These are phyloP conservation scores for Exophiala viscosa DNA, from an alignment of 2,329 filamentous ascomycete species.

Conservation along the genomic window DNA sequence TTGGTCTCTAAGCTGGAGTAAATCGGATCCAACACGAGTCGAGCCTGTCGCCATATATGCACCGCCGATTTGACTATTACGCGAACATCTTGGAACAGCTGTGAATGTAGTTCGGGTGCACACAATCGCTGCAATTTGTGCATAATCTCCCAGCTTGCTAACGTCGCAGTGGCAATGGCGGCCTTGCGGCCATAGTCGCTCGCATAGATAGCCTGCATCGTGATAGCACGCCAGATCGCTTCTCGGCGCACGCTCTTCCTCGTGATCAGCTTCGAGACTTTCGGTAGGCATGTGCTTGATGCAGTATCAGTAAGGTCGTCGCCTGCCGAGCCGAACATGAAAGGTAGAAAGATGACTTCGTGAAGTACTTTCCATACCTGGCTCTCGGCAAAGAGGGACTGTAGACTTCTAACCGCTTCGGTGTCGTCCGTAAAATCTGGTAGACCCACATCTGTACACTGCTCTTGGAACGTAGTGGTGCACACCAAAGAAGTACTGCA, in stretches of 20 bases:
- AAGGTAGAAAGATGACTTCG: slow-evolving; percentile 55
- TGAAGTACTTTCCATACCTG: slow-evolving; percentile 56
- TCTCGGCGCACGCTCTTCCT: slow-evolving; percentile 55
- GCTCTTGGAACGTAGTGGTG: background rate
- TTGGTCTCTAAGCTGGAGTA: slow-evolving; percentile 42
- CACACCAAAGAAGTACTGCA: slow-evolving; percentile 37
- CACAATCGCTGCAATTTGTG: slow-evolving; percentile 53
- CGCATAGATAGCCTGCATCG: slow-evolving; percentile 55
- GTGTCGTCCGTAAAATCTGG: slow-evolving; percentile 48
- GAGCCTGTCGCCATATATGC: slow-evolving; percentile 57
- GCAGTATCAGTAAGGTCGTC: slow-evolving; percentile 52
- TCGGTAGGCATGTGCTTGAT: slow-evolving; percentile 50
- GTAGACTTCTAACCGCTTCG: slow-evolving; percentile 49
- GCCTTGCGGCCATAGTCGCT: slow-evolving; percentile 55
- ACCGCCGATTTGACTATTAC: slow-evolving; percentile 57
- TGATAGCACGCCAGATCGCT: slow-evolving; percentile 57
- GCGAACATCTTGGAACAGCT: slow-evolving; percentile 49
- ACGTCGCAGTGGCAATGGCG: slow-evolving; percentile 53
- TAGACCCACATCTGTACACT: background rate
- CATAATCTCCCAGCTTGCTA: slow-evolving; percentile 56
- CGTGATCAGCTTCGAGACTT: slow-evolving; percentile 54
- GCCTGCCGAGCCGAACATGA: slow-evolving; percentile 52
- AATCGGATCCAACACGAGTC: slow-evolving; percentile 55
- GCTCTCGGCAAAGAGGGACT: slow-evolving; percentile 53
- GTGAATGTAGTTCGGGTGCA: slow-evolving; percentile 49